These are phyloP conservation scores for Cladosporium velox DNA, from an alignment of 2,329 filamentous ascomycete species.

Conservation along the genomic window DNA sequence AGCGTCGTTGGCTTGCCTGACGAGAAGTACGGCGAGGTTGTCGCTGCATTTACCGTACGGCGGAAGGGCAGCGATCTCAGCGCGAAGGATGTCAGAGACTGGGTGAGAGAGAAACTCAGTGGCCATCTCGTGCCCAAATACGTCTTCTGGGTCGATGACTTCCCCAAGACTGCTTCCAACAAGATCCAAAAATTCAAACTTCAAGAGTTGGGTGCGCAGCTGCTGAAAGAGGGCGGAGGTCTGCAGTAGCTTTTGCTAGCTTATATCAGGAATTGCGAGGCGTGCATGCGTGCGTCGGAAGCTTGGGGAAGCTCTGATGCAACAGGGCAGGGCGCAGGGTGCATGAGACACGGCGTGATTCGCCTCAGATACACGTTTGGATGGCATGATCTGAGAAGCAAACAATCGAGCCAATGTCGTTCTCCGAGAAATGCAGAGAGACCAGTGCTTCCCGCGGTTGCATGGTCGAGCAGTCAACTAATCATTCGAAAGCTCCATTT, in stretches of 20 bases:
- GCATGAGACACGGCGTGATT: neutral
- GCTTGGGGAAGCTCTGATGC: neutral
- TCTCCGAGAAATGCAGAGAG: neutral
- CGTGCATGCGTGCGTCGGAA: neutral
- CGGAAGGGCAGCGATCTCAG: conserved; percentile 51
- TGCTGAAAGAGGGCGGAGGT: conserved; percentile 47
- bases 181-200: conserved; percentile 97
- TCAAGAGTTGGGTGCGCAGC: conserved; percentile 62
- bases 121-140: conserved; percentile 82
- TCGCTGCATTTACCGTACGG: conserved; percentile 78
- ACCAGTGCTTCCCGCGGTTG: neutral
- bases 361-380: neutral
- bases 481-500: neutral
- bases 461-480: neutral
- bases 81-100: conserved; percentile 64
- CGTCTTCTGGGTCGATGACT: conserved; percentile 83
- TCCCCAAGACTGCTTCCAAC: conserved; percentile 91
- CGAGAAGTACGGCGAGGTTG: conserved; percentile 79
- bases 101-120: conserved; percentile 70
- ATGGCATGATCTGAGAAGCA: neutral
- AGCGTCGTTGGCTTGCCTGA: conserved; percentile 84
- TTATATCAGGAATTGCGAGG: neutral
- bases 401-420: neutral
- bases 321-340: neutral
- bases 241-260: conserved; percentile 21